These are phyloP conservation scores for Tremella mesenterica DNA, from an alignment of 768 basidiomycete genomes.

Conservation along the genomic window DNA sequence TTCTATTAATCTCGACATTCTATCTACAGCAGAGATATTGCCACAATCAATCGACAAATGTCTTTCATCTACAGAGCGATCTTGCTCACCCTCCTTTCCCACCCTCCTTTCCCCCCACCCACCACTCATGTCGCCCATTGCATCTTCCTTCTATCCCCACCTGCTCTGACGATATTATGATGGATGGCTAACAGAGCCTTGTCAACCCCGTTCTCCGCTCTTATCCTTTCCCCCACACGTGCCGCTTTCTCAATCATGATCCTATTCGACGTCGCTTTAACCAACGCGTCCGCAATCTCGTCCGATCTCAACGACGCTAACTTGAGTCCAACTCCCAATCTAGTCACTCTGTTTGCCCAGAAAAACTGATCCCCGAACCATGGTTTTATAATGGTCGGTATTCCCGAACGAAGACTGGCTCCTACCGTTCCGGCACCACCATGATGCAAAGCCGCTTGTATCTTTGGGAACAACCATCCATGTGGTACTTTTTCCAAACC, in stretches of 20 bases:
- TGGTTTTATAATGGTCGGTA: constrained; percentile 61
- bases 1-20: too few relatives aligned
- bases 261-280: constrained; percentile 53
- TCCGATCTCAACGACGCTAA: constrained; percentile 49
- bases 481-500: constrained; percentile 61
- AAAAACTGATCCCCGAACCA: constrained; percentile 53
- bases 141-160: constrained; percentile 21
- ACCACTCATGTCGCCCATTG: constrained; percentile 23
- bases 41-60: too few relatives aligned
- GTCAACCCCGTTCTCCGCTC: constrained; percentile 53
- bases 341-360: constrained; percentile 54
- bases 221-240: constrained; percentile 49
- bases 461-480: constrained; percentile 46
- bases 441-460: constrained; percentile 60
- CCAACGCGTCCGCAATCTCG: constrained; percentile 54
- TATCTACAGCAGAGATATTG: too few relatives aligned
- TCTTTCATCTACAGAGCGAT: too few relatives aligned
- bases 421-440: constrained; percentile 67
- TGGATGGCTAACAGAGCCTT: constrained; percentile 55
- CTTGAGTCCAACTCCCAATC: constrained; percentile 55
- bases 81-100: too few relatives aligned
- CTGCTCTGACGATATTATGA: constrained; percentile 50
- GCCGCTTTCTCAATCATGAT: constrained; percentile 59
- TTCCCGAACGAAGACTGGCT: constrained; percentile 56
- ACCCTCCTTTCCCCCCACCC: too few relatives aligned